A percentile compares a stretch with the other conserved stretches of the same genome.
Evolutionary conservation across 1,139 yeast genomes (phyloP).

Genomic region (Saccharomyces pastorianus): DNA sequence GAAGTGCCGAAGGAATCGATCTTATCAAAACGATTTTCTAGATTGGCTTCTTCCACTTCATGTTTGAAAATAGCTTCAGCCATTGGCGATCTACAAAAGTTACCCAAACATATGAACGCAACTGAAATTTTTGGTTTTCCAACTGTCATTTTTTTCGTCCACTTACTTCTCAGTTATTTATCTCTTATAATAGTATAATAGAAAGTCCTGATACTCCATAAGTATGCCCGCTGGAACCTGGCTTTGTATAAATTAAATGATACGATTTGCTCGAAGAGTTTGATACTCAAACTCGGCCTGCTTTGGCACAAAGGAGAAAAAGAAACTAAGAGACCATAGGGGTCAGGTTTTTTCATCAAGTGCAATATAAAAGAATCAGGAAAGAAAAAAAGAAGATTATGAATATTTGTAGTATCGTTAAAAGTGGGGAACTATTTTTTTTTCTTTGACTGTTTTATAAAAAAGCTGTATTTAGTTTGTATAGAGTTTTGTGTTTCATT

Average conservation of each 20-base stretch:
- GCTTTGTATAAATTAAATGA: background rate
- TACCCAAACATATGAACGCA: constrained; percentile 88
- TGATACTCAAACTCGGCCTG: background rate
- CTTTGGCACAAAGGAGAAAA: background rate
- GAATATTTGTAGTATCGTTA: background rate
- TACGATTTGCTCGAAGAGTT: background rate
- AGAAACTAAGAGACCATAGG: background rate
- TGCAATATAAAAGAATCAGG: too few relatives aligned
- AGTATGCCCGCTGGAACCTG: too few relatives aligned
- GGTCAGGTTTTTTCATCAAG: too few relatives aligned
- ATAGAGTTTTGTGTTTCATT: background rate
- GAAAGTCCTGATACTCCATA: too few relatives aligned
- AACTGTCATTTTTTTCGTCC: constrained; percentile 9
- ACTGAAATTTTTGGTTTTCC: constrained; percentile 41
- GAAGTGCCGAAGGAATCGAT: constrained; percentile 90
- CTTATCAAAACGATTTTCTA: constrained; percentile 36
- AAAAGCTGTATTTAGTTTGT: background rate
- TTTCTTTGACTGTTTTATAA: background rate
- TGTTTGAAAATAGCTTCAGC: constrained; percentile 87
- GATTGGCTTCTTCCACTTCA: constrained; percentile 44
- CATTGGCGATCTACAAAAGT: constrained; percentile 96
- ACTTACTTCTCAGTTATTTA: background rate
- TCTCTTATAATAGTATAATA: background rate
- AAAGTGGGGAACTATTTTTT: background rate
- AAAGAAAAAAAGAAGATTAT: background rate